phyloP scores from a whole-genome alignment of 2,329 filamentous ascomycete genomes.

The Colletotrichum plurivorum region DNA sequence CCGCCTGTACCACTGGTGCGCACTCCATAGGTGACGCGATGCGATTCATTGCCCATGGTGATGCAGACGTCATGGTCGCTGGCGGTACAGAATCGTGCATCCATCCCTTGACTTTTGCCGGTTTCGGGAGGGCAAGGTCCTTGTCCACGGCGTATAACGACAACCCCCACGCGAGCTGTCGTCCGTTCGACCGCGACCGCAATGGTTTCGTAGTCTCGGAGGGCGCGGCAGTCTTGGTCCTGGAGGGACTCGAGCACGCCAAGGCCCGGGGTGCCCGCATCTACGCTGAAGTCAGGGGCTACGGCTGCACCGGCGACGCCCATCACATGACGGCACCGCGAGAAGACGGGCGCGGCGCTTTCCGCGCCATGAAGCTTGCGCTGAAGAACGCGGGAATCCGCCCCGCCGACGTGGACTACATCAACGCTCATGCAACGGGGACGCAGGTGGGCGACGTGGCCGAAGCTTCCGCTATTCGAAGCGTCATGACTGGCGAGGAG shows the following conservation, averaged over 20 bases:
- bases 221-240: constrained; percentile 87
- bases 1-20: constrained; percentile 95
- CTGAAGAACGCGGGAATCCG: constrained; percentile 78
- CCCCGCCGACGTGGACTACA: constrained; percentile 84
- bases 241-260: constrained; percentile 94
- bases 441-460: constrained; percentile 89
- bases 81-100: constrained; percentile 96
- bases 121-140: constrained; percentile 90
- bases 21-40: constrained; percentile 95
- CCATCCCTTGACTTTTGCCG: constrained; percentile 91
- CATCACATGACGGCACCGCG: constrained; percentile 94
- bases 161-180: constrained; percentile 77
- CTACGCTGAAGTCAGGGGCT: constrained; percentile 91
- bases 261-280: constrained; percentile 82
- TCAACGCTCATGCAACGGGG: constrained; percentile 96
- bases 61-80: constrained; percentile 96
- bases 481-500: constrained; percentile 80
- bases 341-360: constrained; percentile 85
- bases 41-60: constrained; percentile 91
- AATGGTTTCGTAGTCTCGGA: constrained; percentile 94
- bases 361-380: constrained; percentile 87
- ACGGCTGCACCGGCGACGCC: constrained; percentile 92
- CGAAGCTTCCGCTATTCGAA: constrained; percentile 86
- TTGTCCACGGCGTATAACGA: constrained; percentile 87
- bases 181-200: constrained; percentile 87